Percentiles rank a stretch among this genome's conserved stretches.
Conservation (phyloP, 192 early-diverging fungal species). For the Coemansia aciculifera region DNA sequence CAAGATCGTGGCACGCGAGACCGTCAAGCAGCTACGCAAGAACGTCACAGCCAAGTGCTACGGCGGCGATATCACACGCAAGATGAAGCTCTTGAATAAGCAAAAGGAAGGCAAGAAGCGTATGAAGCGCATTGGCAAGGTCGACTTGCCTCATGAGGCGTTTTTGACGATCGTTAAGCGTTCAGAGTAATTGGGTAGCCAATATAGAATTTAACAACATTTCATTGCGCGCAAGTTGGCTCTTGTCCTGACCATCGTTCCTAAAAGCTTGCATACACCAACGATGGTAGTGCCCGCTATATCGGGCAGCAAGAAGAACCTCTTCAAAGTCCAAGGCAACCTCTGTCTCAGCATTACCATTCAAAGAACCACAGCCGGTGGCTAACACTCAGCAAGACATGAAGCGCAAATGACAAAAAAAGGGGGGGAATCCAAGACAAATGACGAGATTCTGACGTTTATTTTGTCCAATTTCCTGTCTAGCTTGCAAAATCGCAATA, state of each 20-base stretch:
- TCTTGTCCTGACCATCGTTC: too few species aligned
- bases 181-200: not conserved
- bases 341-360: not conserved
- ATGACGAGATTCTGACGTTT: constrained; percentile 13
- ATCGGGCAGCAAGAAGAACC: not conserved
- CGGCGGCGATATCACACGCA: constrained; percentile 93
- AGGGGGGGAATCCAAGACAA: constrained; percentile 15
- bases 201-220: not conserved
- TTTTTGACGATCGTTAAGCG: constrained; percentile 61
- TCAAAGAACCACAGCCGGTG: not conserved
- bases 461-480: constrained; percentile 43
- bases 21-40: constrained; percentile 83
- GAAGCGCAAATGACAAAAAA: constrained; percentile 45
- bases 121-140: constrained; percentile 85
- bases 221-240: too few species aligned
- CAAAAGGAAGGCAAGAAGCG: constrained; percentile 97
- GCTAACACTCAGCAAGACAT: constrained; percentile 13
- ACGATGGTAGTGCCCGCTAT: not conserved
- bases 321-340: not conserved
- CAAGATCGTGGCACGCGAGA: constrained; percentile 84
- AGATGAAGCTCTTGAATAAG: constrained; percentile 95
- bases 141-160: constrained; percentile 91
- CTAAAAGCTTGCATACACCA: too few species aligned
- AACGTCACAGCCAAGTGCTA: constrained; percentile 98
- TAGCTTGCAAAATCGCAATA: constrained; percentile 4